Percentiles rank a stretch among this genome's conserved stretches.
phyloP scores from a whole-genome alignment of 2,329 filamentous ascomycete species.

The Clarireedia homoeocarpa region DNA sequence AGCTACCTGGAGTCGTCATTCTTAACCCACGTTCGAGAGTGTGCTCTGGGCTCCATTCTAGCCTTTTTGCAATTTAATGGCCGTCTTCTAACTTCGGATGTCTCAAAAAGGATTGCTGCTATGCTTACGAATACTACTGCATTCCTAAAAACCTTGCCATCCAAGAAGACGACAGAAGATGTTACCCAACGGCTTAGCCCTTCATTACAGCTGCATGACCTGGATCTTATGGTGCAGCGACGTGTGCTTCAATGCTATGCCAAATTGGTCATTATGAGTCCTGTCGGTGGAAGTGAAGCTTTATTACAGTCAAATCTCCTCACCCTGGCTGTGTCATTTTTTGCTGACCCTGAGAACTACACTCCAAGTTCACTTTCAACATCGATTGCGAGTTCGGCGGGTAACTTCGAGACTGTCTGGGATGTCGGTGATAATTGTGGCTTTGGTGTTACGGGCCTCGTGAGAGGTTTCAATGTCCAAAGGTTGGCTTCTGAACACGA shows the following conservation, averaged over 20 bases:
- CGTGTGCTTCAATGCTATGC: constrained; percentile 93
- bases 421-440: constrained; percentile 90
- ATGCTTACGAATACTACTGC: constrained; percentile 94
- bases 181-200: constrained; percentile 75
- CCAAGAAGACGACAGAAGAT: constrained; percentile 80
- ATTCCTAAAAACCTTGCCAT: constrained; percentile 78
- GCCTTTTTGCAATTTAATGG: constrained; percentile 93
- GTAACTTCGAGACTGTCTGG: constrained; percentile 90
- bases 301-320: constrained; percentile 86
- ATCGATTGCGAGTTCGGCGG: constrained; percentile 83
- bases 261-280: constrained; percentile 81
- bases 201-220: constrained; percentile 79
- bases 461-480: constrained; percentile 67
- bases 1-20: constrained; percentile 87
- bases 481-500: constrained; percentile 63
- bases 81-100: constrained; percentile 83
- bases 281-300: constrained; percentile 75
- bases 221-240: constrained; percentile 87
- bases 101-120: constrained; percentile 81
- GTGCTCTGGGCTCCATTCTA: constrained; percentile 81
- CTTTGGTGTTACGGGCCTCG: constrained; percentile 83
- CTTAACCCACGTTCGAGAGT: constrained; percentile 88
- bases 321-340: constrained; percentile 81
- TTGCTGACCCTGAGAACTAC: constrained; percentile 88
- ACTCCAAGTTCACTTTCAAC: constrained; percentile 77